Conservation (phyloP, 192 early-diverging fungal species). For the Cetraspora pellucida region DNA sequence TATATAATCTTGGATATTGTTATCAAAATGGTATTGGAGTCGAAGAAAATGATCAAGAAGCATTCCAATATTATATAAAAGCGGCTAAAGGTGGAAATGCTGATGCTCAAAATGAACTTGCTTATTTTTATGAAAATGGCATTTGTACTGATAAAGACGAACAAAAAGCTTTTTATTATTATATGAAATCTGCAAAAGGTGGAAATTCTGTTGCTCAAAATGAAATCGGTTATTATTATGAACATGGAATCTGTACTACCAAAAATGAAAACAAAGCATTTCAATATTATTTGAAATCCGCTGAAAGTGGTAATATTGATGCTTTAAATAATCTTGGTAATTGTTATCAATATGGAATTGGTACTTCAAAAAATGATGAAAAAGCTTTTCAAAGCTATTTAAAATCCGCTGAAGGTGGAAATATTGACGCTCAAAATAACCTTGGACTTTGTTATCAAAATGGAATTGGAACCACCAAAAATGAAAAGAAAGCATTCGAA, state of each 20-base stretch:
- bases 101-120: conserved; percentile 78
- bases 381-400: conserved; percentile 62
- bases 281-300: conserved; percentile 57
- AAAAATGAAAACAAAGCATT: conserved; percentile 57
- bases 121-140: conserved; percentile 83
- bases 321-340: conserved; percentile 77
- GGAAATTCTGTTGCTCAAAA: conserved; percentile 81
- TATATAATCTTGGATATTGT: conserved; percentile 60
- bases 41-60: conserved; percentile 47
- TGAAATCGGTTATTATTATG: conserved; percentile 81
- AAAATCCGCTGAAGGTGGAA: conserved; percentile 60
- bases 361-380: conserved; percentile 50
- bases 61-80: conserved; percentile 64
- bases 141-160: conserved; percentile 60
- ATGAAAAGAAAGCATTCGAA: too few relatives aligned
- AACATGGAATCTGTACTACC: conserved; percentile 72
- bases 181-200: conserved; percentile 57
- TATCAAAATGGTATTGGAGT: conserved; percentile 64
- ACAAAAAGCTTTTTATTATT: conserved; percentile 62
- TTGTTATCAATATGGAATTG: conserved; percentile 70
- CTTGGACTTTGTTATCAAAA: conserved; percentile 86
- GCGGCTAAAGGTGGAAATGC: conserved; percentile 71
- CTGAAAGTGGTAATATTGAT: conserved; percentile 59
- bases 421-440: conserved; percentile 61
- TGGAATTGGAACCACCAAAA: conserved; percentile 33